Conservation (phyloP, 805 yeast species). For the Naumovozyma baii region DNA sequence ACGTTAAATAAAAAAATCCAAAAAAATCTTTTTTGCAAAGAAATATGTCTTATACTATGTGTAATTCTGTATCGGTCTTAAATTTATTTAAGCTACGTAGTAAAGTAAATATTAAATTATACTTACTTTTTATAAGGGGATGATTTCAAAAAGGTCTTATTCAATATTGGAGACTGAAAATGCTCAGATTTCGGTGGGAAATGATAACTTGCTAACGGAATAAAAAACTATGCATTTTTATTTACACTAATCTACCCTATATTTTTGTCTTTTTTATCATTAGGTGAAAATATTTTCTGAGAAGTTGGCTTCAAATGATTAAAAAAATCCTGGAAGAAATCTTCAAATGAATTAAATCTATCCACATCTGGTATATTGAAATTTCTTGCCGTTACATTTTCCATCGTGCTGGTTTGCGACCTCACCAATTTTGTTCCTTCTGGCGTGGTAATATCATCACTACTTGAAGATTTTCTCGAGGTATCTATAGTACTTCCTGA, state of each 20-base stretch:
- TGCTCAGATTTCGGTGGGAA: too few relatives aligned
- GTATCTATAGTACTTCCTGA: neutral
- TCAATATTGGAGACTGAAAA: too few relatives aligned
- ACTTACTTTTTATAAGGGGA: too few relatives aligned
- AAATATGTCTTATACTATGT: neutral
- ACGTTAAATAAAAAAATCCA: constrained; percentile 3
- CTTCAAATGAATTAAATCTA: constrained; percentile 44
- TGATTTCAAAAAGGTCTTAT: too few relatives aligned
- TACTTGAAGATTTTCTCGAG: neutral
- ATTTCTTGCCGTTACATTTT: constrained; percentile 6
- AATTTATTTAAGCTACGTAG: too few relatives aligned
- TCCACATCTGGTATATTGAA: constrained; percentile 37
- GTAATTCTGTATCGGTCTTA: too few relatives aligned
- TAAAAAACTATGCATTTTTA: too few relatives aligned
- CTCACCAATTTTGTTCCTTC: neutral
- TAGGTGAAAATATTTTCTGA: constrained; percentile 22
- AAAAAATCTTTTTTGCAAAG: neutral
- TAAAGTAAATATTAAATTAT: too few relatives aligned
- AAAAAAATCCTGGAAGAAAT: constrained; percentile 44
- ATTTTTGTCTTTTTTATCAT: too few relatives aligned
- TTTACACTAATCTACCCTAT: too few relatives aligned
- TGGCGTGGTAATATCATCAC: neutral
- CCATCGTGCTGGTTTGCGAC: constrained; percentile 9
- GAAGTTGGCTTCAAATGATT: constrained; percentile 29
- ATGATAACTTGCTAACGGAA: too few relatives aligned